Base-by-base conservation (phyloP, 2,329 filamentous ascomycete species). In the Xylaria digitata region DNA sequence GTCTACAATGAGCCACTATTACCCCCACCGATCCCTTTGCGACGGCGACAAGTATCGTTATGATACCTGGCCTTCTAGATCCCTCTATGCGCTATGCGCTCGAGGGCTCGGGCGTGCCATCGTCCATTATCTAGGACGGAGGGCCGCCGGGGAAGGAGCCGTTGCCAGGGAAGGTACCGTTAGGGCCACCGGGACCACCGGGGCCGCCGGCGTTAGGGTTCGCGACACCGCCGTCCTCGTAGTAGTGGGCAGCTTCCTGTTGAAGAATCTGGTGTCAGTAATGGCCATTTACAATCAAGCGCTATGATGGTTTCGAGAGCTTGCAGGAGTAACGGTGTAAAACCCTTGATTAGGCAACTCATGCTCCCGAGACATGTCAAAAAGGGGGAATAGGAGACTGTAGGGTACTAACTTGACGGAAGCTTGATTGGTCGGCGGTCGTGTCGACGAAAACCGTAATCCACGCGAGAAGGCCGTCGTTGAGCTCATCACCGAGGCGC, bases 401-500 rank as follows among this genome's bases (percentile, higher is more conserved):
- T 32, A 6, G 23, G 26, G 23, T n/a, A 50, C 48, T 30, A 13
- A 72, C 63, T 17, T 56, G 63, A 30, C 68, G 70, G 13, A 56
- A 53, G 48, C 57, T 61, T 17, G 70, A 73, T 54, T 73, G 67
- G 49, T 79, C 71, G 32, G 78, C 72, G 1, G 75, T 76, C 7
- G 77, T 71, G 66, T 84, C 80, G 32, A 86, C 79, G n/a, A 81
- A 84, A 37, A 86, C 75, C 0, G 80, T 80, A 64, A 86, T 82
- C 81, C 83, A 86, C 1, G 78, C 81, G 61, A 86, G 77, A 32
- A 86, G 71, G 49, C 85, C 84, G 63, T 86, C 84, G 1, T 73
- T 68, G 8, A 85, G 73, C 30, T 78, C 75, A 40, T 85, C 81
- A 2, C 86, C 85, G 11, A 89, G 80, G n/a, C 83, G 80, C n/a